Percentiles rank a stretch among this genome's conserved stretches.
Evolutionary conservation across 768 basidiomycete species (phyloP).

Genomic region (Mycena crocata): DNA sequence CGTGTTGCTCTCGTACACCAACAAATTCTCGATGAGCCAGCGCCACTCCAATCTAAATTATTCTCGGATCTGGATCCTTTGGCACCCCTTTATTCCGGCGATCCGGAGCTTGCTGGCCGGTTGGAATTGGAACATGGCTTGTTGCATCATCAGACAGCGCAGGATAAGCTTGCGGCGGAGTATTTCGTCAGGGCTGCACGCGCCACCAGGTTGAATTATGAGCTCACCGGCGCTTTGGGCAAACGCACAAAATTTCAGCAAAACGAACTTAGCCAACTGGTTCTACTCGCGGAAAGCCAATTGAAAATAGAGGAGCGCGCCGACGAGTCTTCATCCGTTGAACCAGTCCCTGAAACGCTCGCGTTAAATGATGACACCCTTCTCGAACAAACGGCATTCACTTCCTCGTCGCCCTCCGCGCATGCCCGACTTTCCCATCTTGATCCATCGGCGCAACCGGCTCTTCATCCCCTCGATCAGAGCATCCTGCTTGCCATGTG

Average conservation of each 20-base stretch:
- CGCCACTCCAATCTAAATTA: constrained; percentile 61
- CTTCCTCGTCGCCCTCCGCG: constrained; percentile 67
- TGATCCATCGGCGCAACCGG: constrained; percentile 85
- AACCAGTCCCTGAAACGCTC: constrained; percentile 78
- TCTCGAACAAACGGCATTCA: constrained; percentile 93
- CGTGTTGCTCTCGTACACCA: constrained; percentile 79
- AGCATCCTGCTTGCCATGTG: constrained; percentile 92
- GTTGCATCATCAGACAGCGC: constrained; percentile 77
- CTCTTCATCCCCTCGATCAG: constrained; percentile 94
- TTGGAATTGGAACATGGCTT: constrained; percentile 83
- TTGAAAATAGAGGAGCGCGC: constrained; percentile 37
- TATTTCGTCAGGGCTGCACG: constrained; percentile 83
- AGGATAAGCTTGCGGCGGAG: constrained; percentile 83
- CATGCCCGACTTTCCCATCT: constrained; percentile 71
- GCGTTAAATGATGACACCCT: constrained; percentile 95
- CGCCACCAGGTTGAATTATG: constrained; percentile 85
- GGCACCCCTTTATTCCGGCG: constrained; percentile 50
- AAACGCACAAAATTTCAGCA: constrained; percentile 95
- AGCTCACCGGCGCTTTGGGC: constrained; percentile 92
- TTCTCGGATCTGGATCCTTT: constrained; percentile 57
- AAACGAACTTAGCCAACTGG: constrained; percentile 86
- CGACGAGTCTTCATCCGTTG: constrained; percentile 17
- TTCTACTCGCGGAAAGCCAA: constrained; percentile 91
- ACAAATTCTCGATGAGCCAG: constrained; percentile 87
- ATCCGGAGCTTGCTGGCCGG: constrained; percentile 75